These are phyloP conservation scores for Rhynchosporium agropyri DNA, from an alignment of 2,329 filamentous ascomycete genomes.

Conservation along the genomic window DNA sequence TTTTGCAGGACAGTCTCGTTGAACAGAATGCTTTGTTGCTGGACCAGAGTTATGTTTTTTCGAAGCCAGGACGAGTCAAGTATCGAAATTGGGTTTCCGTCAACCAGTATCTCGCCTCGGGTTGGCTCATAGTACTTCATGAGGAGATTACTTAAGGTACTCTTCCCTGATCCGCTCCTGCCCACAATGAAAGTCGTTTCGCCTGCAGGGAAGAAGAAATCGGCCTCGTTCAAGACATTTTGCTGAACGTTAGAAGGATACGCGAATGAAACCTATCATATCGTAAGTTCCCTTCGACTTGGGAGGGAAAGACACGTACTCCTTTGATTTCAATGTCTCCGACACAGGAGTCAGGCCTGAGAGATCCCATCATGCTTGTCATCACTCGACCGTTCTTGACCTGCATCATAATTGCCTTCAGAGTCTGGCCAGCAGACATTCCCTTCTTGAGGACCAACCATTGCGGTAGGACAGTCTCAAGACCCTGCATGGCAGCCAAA, in stretches of 20 bases:
- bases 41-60: conserved; percentile 75
- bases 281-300: not conserved
- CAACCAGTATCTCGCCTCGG: conserved; percentile 68
- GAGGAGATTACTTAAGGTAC: conserved; percentile 80
- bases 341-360: conserved; percentile 50
- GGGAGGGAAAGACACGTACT: conserved; percentile 49
- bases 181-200: conserved; percentile 82
- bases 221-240: conserved; percentile 61
- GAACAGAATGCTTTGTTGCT: conserved; percentile 82
- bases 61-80: conserved; percentile 74
- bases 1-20: conserved; percentile 79
- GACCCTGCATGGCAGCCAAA: conserved; percentile 72
- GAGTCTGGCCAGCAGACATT: conserved; percentile 67
- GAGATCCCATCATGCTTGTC: conserved; percentile 40
- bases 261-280: conserved; percentile 70
- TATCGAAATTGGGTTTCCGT: conserved; percentile 61
- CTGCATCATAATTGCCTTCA: conserved; percentile 53
- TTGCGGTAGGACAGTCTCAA: conserved; percentile 75
- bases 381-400: conserved; percentile 36
- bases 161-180: conserved; percentile 88
- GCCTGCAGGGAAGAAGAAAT: conserved; percentile 71
- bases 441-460: conserved; percentile 79
- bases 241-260: conserved; percentile 73
- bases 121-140: conserved; percentile 73
- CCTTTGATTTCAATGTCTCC: conserved; percentile 72